phyloP scores from a whole-genome alignment of 2,329 filamentous ascomycete species.

The Beauveria pseudobassiana region DNA sequence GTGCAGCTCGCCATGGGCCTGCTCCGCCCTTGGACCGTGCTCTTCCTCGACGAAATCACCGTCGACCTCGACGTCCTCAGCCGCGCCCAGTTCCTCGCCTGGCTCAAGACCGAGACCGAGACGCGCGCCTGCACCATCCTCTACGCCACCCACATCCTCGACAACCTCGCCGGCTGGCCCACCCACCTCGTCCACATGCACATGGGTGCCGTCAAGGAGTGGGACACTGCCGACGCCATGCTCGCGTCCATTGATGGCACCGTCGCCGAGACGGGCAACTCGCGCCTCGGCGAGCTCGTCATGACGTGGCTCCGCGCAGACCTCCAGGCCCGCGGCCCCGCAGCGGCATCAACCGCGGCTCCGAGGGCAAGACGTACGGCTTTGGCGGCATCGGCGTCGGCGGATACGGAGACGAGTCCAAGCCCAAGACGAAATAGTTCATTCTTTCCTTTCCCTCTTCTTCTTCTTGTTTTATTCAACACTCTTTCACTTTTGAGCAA shows the following conservation, averaged over 20 bases:
- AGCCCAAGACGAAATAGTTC: constrained; percentile 23
- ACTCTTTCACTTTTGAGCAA: neutral
- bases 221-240: constrained; percentile 67
- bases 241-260: constrained; percentile 41
- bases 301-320: constrained; percentile 81
- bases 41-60: constrained; percentile 93
- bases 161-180: constrained; percentile 91
- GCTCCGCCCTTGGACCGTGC: constrained; percentile 80
- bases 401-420: constrained; percentile 51
- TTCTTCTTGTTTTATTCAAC: constrained; percentile 9
- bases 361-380: constrained; percentile 58
- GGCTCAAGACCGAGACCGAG: constrained; percentile 83
- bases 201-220: constrained; percentile 78
- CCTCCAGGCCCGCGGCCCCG: constrained; percentile 68
- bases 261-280: constrained; percentile 56
- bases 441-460: neutral
- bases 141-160: constrained; percentile 94
- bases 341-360: constrained; percentile 44
- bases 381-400: constrained; percentile 43
- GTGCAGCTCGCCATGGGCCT: constrained; percentile 97
- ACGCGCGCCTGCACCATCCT: constrained; percentile 79
- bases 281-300: constrained; percentile 77
- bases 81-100: constrained; percentile 75
- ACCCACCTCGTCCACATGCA: constrained; percentile 96
- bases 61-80: constrained; percentile 89